Percentiles rank a stretch among this genome's conserved stretches.
phyloP scores from a whole-genome alignment of 75 land plant species.

The Pinus albicaulis region DNA sequence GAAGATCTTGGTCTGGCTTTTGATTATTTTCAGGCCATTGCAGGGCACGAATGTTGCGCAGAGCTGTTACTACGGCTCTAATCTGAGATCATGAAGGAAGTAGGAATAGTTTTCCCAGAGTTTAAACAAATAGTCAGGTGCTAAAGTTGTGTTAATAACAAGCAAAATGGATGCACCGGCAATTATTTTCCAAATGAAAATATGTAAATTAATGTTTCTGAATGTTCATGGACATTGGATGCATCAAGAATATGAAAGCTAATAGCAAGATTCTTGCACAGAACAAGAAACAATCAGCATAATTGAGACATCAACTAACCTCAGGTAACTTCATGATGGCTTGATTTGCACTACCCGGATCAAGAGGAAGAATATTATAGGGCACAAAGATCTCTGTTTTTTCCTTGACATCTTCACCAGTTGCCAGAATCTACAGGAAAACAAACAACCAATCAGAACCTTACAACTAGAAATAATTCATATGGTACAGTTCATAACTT shows the following conservation, averaged over 20 bases:
- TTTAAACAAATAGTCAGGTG: constrained; percentile 1
- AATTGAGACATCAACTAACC: constrained; percentile 37
- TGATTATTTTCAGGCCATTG: constrained; percentile 36
- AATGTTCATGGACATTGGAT: too few species aligned
- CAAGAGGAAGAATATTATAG: constrained; percentile 96
- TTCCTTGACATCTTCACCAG: constrained; percentile 41
- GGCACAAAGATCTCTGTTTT: constrained; percentile 41
- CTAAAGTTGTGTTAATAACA: background rate
- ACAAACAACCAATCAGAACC: background rate
- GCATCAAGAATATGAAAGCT: too few species aligned
- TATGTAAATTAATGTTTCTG: background rate
- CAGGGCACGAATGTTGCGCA: constrained; percentile 67
- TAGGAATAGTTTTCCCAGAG: background rate
- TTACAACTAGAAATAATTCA: constrained; percentile 11
- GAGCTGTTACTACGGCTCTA: constrained; percentile 66
- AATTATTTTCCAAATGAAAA: too few species aligned
- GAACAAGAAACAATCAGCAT: too few species aligned
- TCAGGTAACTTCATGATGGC: constrained; percentile 87
- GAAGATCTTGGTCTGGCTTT: constrained; percentile 44
- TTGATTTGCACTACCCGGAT: constrained; percentile 66
- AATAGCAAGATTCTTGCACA: too few species aligned
- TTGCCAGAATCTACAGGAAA: constrained; percentile 41
- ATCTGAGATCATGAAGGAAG: constrained; percentile 41
- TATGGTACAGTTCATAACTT: background rate
- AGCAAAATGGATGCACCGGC: background rate